A percentile compares a stretch with the other conserved stretches of the same genome.
Conservation (phyloP, 106 monocot genomes). For the Dioscorea dumetorum region DNA sequence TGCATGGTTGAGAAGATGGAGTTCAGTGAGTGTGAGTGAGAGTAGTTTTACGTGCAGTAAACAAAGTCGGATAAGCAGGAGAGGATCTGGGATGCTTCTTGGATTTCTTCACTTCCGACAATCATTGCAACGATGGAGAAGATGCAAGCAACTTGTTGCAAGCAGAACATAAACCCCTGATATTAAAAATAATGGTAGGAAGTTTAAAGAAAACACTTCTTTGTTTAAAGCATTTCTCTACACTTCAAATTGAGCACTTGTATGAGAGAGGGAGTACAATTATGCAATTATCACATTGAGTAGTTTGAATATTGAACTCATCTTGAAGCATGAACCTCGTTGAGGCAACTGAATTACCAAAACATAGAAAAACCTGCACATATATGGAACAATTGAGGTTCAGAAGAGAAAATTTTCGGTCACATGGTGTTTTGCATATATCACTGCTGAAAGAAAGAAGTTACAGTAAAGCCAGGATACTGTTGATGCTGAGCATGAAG, state of each 20-base stretch:
- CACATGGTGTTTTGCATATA: not conserved
- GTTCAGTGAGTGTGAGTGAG: not conserved
- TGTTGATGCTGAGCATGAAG: not conserved
- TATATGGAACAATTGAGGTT: not conserved
- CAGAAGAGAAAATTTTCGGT: not conserved
- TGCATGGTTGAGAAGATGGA: not conserved
- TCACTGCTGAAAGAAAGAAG: not conserved
- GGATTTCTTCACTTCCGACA: conserved; percentile 57
- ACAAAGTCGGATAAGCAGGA: conserved; percentile 50
- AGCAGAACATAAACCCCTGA: conserved; percentile 75
- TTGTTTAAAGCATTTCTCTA: no score
- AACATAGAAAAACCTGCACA: conserved; percentile 75
- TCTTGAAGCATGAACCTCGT: conserved; percentile 98
- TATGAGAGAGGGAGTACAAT: conserved; percentile 51
- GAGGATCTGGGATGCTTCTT: conserved; percentile 64
- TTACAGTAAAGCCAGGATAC: not conserved
- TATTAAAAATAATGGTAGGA: not conserved
- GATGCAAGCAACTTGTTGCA: conserved; percentile 77
- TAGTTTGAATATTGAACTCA: conserved; percentile 99
- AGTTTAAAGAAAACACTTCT: not conserved
- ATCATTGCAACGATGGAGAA: conserved; percentile 65
- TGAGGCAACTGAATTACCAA: conserved; percentile 88
- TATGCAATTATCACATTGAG: conserved; percentile 94
- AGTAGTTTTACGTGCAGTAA: conserved; percentile 42
- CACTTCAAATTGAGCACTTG: no score